Evolutionary conservation across 2,329 filamentous ascomycete species (phyloP).

Genomic region (Penicillium crustosum): DNA sequence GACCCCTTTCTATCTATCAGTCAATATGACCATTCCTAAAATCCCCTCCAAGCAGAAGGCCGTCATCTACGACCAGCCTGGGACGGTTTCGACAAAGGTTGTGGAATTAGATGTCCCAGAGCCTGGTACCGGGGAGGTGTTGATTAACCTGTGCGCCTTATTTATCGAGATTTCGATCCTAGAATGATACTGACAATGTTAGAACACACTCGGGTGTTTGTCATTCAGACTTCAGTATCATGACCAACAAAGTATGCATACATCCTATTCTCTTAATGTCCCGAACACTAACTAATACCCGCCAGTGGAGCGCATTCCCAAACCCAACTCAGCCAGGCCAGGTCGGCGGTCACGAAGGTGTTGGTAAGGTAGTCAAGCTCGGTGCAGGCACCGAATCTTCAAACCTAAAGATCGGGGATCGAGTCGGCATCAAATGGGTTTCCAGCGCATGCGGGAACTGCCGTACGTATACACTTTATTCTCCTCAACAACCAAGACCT

Average conservation of each 20-base stretch:
- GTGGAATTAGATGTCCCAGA: slow-evolving; percentile 64
- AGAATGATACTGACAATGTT: slow-evolving; percentile 3
- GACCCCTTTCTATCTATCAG: not conserved
- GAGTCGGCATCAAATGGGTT: slow-evolving; percentile 70
- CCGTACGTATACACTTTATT: slow-evolving; percentile 32
- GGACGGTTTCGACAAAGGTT: slow-evolving; percentile 63
- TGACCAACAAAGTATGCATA: slow-evolving; percentile 45
- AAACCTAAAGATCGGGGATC: slow-evolving; percentile 61
- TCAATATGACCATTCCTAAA: slow-evolving; percentile 39
- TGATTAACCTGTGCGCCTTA: slow-evolving; percentile 59
- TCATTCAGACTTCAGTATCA: slow-evolving; percentile 61
- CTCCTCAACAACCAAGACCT: not conserved
- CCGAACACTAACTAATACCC: not conserved
- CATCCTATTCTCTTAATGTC: not conserved
- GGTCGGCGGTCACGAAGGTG: slow-evolving; percentile 68
- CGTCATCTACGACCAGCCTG: slow-evolving; percentile 64
- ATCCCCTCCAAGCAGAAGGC: slow-evolving; percentile 64
- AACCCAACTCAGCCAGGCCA: slow-evolving; percentile 60
- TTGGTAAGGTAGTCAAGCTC: slow-evolving; percentile 64
- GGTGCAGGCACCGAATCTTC: slow-evolving; percentile 59
- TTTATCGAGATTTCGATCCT: not conserved
- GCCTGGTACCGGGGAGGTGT: slow-evolving; percentile 61
- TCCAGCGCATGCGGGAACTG: slow-evolving; percentile 56
- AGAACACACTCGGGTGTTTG: slow-evolving; percentile 65
- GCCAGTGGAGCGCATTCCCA: slow-evolving; percentile 58